Evolutionary conservation across 352 stramenopile species (phyloP), one percentile per base, ranked within the genome.

Genomic region (Phytophthora hybrid): DNA sequence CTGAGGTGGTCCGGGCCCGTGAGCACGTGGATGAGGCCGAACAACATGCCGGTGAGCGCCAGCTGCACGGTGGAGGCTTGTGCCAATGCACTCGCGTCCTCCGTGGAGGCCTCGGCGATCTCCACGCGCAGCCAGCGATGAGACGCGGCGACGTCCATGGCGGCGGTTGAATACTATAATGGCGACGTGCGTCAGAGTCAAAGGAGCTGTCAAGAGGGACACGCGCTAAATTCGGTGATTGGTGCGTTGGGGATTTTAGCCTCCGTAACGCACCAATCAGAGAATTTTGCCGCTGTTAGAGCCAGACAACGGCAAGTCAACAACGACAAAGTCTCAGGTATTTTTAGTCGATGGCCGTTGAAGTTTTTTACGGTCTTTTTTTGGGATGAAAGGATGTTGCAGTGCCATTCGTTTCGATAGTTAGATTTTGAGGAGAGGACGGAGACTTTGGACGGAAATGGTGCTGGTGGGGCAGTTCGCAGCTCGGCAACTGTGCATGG

Each of bases 1-100:
- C 83, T 93, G 26, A 98, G 79, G 69, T 98, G 93, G 69, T 98
- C 91, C 1, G 93, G 93, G 3, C 89, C 83, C 16, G 83, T 90
- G 19, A 93, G 63, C 39, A 93, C 85, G 67, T 93, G 85, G 52
- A 92, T 77, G 11, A 91, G 65, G 0, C 85, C 85, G 52, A 93
- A 91, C 47, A 89, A 46, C 72, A 91, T 85, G 14, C 83, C 85
- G 10, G 83, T 90, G 47, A 84, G 66, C 39, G 70, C 66, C 55
- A 92, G 67, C 59, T 83, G 72, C 5, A 78, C 18, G 9, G 68
- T 26, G 5, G 83, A 88, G 10, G 80, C 76, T 39, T 88, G 69
- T 55, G 76, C 66, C 44, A 89, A 63, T 9, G 80, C 78, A 1
- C 62, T 72, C 21, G 70, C 77, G 4, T 69, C 77, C 51, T 77